Evolutionary conservation across 2,329 filamentous ascomycete genomes (phyloP).

Genomic region (Coniochaeta prunicola): DNA sequence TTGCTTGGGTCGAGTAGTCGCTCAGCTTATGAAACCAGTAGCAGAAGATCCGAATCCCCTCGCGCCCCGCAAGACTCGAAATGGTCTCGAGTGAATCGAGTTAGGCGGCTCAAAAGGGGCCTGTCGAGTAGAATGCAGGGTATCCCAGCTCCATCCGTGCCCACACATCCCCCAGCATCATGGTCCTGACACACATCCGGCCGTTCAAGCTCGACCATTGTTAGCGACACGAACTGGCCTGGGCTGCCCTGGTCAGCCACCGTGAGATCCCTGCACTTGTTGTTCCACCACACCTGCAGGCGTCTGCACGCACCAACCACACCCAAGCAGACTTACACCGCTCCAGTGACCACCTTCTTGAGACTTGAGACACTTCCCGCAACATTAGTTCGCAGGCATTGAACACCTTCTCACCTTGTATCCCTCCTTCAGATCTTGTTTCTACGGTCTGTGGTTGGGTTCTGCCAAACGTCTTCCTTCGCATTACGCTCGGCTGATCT

Average conservation of each 20-base stretch:
- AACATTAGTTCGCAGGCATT: background rate
- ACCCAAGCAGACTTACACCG: conserved; percentile 2
- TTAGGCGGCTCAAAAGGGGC: conserved; percentile 1
- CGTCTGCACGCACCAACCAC: background rate
- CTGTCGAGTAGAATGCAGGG: background rate
- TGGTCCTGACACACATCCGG: background rate
- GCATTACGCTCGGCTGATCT: background rate
- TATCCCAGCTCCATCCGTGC: background rate
- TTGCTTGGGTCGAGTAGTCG: background rate
- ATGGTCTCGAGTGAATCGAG: background rate
- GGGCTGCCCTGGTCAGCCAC: background rate
- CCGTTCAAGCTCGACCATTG: background rate
- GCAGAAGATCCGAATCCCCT: background rate
- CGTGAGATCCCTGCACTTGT: background rate
- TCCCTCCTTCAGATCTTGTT: conserved; percentile 1
- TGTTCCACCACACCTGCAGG: conserved; percentile 1
- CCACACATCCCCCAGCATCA: background rate
- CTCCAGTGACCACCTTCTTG: background rate
- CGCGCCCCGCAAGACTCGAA: background rate
- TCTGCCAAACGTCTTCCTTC: background rate
- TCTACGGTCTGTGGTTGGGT: background rate
- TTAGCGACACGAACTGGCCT: background rate
- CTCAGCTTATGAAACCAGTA: background rate
- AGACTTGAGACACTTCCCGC: background rate
- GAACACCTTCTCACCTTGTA: background rate